Conservation (phyloP, 2,329 filamentous ascomycete genomes). For the Coniochaeta prunicola region DNA sequence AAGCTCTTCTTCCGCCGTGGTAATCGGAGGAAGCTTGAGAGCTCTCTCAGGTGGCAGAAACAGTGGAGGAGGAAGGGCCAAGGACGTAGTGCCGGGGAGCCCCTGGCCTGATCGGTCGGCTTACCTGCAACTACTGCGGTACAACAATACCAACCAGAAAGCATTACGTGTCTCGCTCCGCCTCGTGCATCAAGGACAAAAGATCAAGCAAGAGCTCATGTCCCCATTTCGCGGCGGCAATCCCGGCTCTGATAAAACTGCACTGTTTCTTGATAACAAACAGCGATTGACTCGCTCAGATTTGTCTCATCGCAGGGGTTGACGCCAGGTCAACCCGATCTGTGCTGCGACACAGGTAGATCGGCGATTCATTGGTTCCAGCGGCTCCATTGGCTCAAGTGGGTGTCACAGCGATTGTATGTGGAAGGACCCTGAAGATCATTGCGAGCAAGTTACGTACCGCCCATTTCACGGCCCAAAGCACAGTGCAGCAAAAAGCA, state of each 20-base stretch:
- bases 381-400: not conserved
- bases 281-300: not conserved
- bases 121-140: too few relatives aligned
- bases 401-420: not conserved
- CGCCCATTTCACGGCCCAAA: not conserved
- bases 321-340: not conserved
- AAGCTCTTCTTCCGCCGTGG: too few relatives aligned
- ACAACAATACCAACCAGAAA: not conserved
- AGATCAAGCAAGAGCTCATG: not conserved
- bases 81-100: too few relatives aligned
- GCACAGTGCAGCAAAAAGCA: not conserved
- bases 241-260: not conserved
- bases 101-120: too few relatives aligned
- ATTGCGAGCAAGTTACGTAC: not conserved
- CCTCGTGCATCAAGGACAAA: not conserved
- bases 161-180: not conserved
- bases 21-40: too few relatives aligned
- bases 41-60: too few relatives aligned
- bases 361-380: not conserved
- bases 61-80: too few relatives aligned
- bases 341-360: not conserved
- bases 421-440: slow-evolving; percentile 3
- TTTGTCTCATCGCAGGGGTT: not conserved
- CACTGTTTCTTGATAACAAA: not conserved
- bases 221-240: not conserved